phyloP scores from a whole-genome alignment of 1,139 yeast species.

The Wickerhamiella pararugosa region DNA sequence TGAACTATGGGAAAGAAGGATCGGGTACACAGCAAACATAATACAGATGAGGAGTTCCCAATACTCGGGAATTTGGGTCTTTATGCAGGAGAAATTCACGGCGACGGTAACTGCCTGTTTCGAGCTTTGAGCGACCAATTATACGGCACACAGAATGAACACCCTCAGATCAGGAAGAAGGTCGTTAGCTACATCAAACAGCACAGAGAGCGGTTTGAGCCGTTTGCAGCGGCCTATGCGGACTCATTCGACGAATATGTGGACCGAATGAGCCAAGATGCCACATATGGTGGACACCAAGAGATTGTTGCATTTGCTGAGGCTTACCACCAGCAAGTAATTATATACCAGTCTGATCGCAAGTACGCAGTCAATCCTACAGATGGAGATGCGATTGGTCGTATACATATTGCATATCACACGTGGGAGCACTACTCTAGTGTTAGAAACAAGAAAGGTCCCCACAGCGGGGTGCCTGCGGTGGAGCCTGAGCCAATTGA shows the following conservation, averaged over 20 bases:
- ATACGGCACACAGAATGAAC: slow-evolving; percentile 25
- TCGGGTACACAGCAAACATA: background rate
- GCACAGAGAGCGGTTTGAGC: slow-evolving; percentile 20
- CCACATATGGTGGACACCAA: slow-evolving; percentile 29
- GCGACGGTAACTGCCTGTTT: slow-evolving; percentile 32
- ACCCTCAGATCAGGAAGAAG: slow-evolving; percentile 21
- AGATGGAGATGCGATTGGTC: slow-evolving; percentile 6
- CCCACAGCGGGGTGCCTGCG: slow-evolving; percentile 26
- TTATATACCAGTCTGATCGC: slow-evolving; percentile 26
- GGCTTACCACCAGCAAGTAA: slow-evolving; percentile 20
- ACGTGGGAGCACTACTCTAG: slow-evolving; percentile 32
- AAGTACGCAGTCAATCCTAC: slow-evolving; percentile 23
- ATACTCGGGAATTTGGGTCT: slow-evolving; percentile 23
- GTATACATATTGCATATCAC: slow-evolving; percentile 28
- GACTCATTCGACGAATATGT: slow-evolving; percentile 25
- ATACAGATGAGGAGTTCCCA: slow-evolving; percentile 23
- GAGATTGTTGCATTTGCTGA: slow-evolving; percentile 31
- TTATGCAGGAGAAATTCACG: slow-evolving; percentile 26
- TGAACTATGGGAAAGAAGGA: slow-evolving; percentile 1
- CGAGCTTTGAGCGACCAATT: slow-evolving; percentile 30
- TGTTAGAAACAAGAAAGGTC: slow-evolving; percentile 26
- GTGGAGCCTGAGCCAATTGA: slow-evolving; percentile 16
- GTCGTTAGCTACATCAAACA: slow-evolving; percentile 24
- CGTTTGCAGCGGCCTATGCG: slow-evolving; percentile 22
- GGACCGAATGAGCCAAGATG: slow-evolving; percentile 26